Evolutionary conservation across 495 filamentous ascomycete species (phyloP).

Genomic region (Tuber calosporum): DNA sequence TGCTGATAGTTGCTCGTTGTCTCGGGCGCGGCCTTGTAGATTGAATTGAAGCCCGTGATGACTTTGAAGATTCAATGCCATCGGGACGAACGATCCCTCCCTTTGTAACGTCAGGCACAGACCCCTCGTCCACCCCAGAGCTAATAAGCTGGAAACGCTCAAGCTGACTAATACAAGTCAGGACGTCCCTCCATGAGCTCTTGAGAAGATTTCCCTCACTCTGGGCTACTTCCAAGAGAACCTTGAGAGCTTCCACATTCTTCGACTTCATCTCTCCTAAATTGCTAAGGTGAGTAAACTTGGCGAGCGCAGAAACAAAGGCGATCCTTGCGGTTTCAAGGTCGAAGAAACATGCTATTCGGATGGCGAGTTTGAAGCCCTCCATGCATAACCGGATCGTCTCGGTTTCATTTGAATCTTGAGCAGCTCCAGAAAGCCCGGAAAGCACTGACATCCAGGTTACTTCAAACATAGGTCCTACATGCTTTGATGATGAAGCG

Average conservation of each 20-base stretch:
- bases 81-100: constrained; percentile 61
- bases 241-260: constrained; percentile 89
- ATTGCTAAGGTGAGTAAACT: constrained; percentile 92
- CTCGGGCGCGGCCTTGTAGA: constrained; percentile 53
- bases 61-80: constrained; percentile 40
- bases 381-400: constrained; percentile 88
- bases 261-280: constrained; percentile 90
- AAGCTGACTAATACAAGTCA: constrained; percentile 92
- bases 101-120: constrained; percentile 86
- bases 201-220: constrained; percentile 84
- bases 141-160: constrained; percentile 94
- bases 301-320: constrained; percentile 87
- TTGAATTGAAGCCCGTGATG: constrained; percentile 58
- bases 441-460: constrained; percentile 99
- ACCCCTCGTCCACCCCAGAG: constrained; percentile 83
- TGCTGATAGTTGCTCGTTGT: constrained; percentile 57
- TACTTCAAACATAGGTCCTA: constrained; percentile 97
- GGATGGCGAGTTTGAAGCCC: constrained; percentile 85
- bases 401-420: constrained; percentile 83
- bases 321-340: constrained; percentile 82
- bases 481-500: constrained; percentile 85
- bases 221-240: constrained; percentile 80
- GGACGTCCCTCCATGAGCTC: constrained; percentile 86
- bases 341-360: constrained; percentile 88
- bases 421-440: constrained; percentile 80